Evolutionary conservation across 805 yeast species (phyloP).

Genomic region (Candida manassasensis): DNA sequence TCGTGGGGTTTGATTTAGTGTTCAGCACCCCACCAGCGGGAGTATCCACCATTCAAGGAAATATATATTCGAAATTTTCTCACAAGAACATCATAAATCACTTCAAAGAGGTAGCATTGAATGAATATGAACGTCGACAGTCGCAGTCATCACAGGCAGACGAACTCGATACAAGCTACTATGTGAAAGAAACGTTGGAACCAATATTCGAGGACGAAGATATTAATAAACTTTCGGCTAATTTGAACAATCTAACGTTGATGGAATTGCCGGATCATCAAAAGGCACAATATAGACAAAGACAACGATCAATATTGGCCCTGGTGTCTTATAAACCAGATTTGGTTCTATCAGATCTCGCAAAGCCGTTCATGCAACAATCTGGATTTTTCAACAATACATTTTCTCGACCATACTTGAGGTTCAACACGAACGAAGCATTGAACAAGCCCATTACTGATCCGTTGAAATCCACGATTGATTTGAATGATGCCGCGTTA

Average conservation of each 20-base stretch:
- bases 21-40: constrained; percentile 79
- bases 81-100: constrained; percentile 20
- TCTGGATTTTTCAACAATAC: constrained; percentile 37
- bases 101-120: constrained; percentile 24
- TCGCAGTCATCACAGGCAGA: constrained; percentile 2
- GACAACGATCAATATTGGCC: background rate
- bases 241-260: constrained; percentile 1
- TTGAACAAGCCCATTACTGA: constrained; percentile 22
- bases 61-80: constrained; percentile 57
- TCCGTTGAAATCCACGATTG: constrained; percentile 27
- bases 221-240: background rate
- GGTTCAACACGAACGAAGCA: constrained; percentile 21
- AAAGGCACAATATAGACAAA: background rate
- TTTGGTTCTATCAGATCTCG: constrained; percentile 33
- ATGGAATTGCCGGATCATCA: background rate
- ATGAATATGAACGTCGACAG: constrained; percentile 4
- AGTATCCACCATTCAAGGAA: constrained; percentile 78
- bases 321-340: constrained; percentile 27
- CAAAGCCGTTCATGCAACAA: constrained; percentile 30
- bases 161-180: constrained; percentile 19
- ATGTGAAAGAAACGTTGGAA: constrained; percentile 23
- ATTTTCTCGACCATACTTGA: constrained; percentile 27
- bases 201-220: constrained; percentile 1
- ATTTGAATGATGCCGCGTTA: constrained; percentile 38
- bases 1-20: constrained; percentile 52